Evolutionary conservation across 2,329 filamentous ascomycete species (phyloP).

Genomic region (Karstenula rhodostoma): DNA sequence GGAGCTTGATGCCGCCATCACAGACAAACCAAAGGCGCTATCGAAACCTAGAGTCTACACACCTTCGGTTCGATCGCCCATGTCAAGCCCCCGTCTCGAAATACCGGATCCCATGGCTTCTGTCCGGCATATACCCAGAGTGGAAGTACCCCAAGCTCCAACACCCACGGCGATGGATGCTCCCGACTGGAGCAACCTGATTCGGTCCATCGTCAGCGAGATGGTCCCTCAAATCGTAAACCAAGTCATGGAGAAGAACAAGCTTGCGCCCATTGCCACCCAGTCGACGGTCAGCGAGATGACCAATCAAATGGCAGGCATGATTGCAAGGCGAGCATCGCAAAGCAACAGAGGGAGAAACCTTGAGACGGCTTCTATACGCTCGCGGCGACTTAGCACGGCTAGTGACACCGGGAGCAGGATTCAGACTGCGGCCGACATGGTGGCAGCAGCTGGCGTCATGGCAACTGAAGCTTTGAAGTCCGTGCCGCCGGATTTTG

Average conservation of each 20-base stretch:
- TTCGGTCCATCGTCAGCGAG: constrained; percentile 43
- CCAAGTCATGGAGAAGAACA: constrained; percentile 41
- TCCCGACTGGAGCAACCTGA: constrained; percentile 40
- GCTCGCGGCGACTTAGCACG: constrained; percentile 38
- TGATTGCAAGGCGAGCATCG: constrained; percentile 38
- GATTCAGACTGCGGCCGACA: constrained; percentile 42
- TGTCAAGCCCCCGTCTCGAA: constrained; percentile 27
- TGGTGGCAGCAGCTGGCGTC: constrained; percentile 42
- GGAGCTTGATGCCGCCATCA: constrained; percentile 33
- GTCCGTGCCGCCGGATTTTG: constrained; percentile 39
- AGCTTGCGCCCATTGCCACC: constrained; percentile 25
- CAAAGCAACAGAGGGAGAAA: constrained; percentile 33
- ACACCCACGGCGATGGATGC: constrained; percentile 16
- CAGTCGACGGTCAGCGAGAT: constrained; percentile 36
- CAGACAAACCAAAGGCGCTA: constrained; percentile 21
- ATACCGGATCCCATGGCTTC: constrained; percentile 24
- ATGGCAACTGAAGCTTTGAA: constrained; percentile 40
- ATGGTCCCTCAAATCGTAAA: constrained; percentile 46
- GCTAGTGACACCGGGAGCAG: constrained; percentile 41
- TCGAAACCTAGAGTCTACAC: constrained; percentile 8
- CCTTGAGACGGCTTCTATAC: constrained; percentile 32
- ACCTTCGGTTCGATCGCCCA: constrained; percentile 17
- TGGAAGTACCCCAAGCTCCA: constrained; percentile 15
- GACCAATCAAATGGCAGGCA: constrained; percentile 41
- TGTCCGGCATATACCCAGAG: constrained; percentile 13